Conservation (phyloP, 2,329 filamentous ascomycete genomes). For the Byssothecium circinans region DNA sequence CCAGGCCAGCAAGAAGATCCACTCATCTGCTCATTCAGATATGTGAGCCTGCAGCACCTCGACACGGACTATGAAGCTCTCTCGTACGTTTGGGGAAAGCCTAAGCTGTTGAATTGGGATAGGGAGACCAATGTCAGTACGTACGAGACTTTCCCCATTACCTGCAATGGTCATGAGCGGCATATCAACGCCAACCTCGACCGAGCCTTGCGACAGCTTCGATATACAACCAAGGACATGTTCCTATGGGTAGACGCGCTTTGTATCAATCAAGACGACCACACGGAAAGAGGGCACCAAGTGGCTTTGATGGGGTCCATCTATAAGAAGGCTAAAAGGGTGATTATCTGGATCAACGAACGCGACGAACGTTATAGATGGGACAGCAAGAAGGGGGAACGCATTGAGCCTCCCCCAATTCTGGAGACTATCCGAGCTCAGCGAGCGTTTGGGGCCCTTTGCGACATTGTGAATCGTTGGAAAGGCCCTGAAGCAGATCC, state of each 20-base stretch:
- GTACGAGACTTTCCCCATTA: background rate
- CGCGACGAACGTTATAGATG: background rate
- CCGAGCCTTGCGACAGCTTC: slow-evolving; percentile 2
- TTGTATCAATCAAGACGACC: slow-evolving; percentile 12
- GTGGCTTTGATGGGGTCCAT: slow-evolving; percentile 8
- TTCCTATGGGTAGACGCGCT: slow-evolving; percentile 12
- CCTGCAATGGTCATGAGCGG: background rate
- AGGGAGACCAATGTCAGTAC: background rate
- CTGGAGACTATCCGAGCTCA: background rate
- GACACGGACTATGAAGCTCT: slow-evolving; percentile 4
- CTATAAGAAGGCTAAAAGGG: slow-evolving; percentile 2
- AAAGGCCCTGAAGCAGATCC: background rate
- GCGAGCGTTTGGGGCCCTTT: slow-evolving; percentile 9
- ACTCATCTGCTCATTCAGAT: background rate
- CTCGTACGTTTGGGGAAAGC: slow-evolving; percentile 6
- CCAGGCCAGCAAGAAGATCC: background rate
- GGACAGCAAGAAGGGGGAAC: background rate
- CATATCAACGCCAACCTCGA: background rate
- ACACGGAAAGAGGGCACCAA: slow-evolving; percentile 3
- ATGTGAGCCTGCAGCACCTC: background rate
- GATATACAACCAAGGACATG: background rate
- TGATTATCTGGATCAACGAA: slow-evolving; percentile 6
- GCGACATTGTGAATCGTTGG: slow-evolving; percentile 10
- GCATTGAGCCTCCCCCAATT: background rate
- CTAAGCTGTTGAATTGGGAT: background rate